Evolutionary conservation across 495 filamentous ascomycete genomes (phyloP), one percentile per base, ranked within the genome.

Genomic region (Astrocystis sublimbata): DNA sequence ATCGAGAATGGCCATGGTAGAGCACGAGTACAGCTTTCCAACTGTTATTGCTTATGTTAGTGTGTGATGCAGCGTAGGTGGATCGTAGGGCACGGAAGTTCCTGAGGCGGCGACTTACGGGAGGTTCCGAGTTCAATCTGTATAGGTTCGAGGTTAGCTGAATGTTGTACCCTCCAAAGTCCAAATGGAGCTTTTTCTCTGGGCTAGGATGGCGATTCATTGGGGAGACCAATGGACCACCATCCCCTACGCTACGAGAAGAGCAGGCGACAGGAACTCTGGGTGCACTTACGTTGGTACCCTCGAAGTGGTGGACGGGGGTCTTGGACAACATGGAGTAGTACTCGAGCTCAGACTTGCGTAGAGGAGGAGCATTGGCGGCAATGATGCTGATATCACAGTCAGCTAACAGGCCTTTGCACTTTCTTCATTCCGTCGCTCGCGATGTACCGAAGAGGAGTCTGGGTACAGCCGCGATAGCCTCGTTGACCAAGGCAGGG

Each of bases 101-200:
- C 23, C n/a, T 46, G 10, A 28, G 38, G 35, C 70, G 12, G 69
- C 31, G 23, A 62, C 60, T 62, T 62, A 70, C 75, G 78, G 58
- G 93, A 91, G 69, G 92, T 97, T 63, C 94, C 94, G 58, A 98
- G 84, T 79, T 98, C 93, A 76, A 97, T 96, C 93, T 97, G 75
- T 79, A 67, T 52, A 59, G 42, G 47, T 51, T 28, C 30, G 71
- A 64, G 63, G 75, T 79, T 79, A 82, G 79, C 85, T 74, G 78
- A 52, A 72, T 74, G 71, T 70, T 72, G 76, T 81, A 91, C 92
- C 90, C 92, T 96, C 91, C 90, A 88, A 92, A 92, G 90, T 83
- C 85, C 75, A 63, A 63, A 64, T 61, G 71, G 80, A 83, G 83
- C 90, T 88, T 90, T 86, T 91, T 93, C 89, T 84, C 88, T 86